These are phyloP conservation scores for Stemphylium vesicarium DNA, from an alignment of 2,329 filamentous ascomycete genomes.

Conservation along the genomic window DNA sequence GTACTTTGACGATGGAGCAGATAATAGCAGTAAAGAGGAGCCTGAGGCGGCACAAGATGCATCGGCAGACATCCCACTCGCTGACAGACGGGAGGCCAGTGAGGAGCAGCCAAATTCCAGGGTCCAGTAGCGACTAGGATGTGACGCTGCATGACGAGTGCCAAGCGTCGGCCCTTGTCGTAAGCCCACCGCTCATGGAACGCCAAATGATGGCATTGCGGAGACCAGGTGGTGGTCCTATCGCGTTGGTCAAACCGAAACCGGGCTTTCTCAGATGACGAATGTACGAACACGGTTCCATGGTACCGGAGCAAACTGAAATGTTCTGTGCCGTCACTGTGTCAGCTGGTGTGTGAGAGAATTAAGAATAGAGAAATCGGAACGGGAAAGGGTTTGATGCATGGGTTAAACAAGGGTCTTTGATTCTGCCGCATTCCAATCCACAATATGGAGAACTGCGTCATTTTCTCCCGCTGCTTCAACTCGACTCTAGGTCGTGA, in stretches of 20 bases:
- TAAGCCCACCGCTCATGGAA: constrained; percentile 16
- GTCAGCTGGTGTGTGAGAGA: constrained; percentile 5
- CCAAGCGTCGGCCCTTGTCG: constrained; percentile 19
- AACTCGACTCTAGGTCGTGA: constrained; percentile 21
- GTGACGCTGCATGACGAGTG: constrained; percentile 26
- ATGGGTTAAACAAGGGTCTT: constrained; percentile 27
- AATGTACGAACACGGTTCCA: background rate
- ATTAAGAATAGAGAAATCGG: background rate
- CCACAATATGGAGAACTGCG: constrained; percentile 29
- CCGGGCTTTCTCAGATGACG: constrained; percentile 13
- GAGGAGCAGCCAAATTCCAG: constrained; percentile 19
- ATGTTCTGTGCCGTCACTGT: constrained; percentile 16
- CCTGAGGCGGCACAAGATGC: constrained; percentile 11
- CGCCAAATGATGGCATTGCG: constrained; percentile 30
- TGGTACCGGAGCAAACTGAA: constrained; percentile 6
- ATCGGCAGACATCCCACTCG: constrained; percentile 23
- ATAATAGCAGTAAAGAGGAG: constrained; percentile 17
- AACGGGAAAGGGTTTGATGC: constrained; percentile 1
- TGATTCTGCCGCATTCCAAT: constrained; percentile 28
- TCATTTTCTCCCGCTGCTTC: constrained; percentile 32
- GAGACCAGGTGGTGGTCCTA: constrained; percentile 13
- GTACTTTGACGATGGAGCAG: constrained; percentile 2
- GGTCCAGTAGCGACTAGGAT: constrained; percentile 22
- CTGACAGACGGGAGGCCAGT: constrained; percentile 12
- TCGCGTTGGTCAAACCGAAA: constrained; percentile 7